phyloP scores from a whole-genome alignment of 2,329 filamentous ascomycete genomes.

The Madurella mycetomatis region DNA sequence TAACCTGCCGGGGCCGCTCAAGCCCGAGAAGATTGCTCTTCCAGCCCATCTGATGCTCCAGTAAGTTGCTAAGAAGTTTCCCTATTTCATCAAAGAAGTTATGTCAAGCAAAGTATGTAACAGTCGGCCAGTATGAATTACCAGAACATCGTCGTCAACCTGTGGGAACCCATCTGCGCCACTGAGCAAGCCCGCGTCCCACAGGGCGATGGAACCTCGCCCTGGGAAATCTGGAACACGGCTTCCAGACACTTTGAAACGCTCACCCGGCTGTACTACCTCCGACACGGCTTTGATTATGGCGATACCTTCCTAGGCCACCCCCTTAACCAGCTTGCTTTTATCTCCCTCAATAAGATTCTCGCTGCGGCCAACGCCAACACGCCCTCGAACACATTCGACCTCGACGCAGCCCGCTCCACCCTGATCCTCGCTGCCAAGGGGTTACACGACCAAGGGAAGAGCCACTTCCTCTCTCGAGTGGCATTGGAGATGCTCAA shows the following conservation, averaged over 20 bases:
- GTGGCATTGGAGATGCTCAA: neutral
- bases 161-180: neutral
- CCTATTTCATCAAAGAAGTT: neutral
- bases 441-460: slow-evolving; percentile 12
- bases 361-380: neutral
- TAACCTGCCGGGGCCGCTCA: slow-evolving; percentile 21
- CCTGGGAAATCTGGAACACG: slow-evolving; percentile 13
- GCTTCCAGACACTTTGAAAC: slow-evolving; percentile 26
- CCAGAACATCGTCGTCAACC: slow-evolving; percentile 20
- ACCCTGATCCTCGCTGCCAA: slow-evolving; percentile 14
- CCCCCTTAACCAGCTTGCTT: slow-evolving; percentile 23
- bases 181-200: neutral
- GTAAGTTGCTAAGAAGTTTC: neutral
- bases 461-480: slow-evolving; percentile 16
- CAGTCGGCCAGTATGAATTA: neutral
- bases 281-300: slow-evolving; percentile 30
- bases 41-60: slow-evolving; percentile 25
- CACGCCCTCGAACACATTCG: neutral
- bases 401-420: slow-evolving; percentile 1
- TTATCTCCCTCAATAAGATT: slow-evolving; percentile 19
- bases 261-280: slow-evolving; percentile 30
- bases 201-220: neutral
- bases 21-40: slow-evolving; percentile 21
- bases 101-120: slow-evolving; percentile 10
- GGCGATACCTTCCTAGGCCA: slow-evolving; percentile 22